Conservation (phyloP, 225 moss, liverwort and hornwort genomes). For the Marchantia paleacea region DNA sequence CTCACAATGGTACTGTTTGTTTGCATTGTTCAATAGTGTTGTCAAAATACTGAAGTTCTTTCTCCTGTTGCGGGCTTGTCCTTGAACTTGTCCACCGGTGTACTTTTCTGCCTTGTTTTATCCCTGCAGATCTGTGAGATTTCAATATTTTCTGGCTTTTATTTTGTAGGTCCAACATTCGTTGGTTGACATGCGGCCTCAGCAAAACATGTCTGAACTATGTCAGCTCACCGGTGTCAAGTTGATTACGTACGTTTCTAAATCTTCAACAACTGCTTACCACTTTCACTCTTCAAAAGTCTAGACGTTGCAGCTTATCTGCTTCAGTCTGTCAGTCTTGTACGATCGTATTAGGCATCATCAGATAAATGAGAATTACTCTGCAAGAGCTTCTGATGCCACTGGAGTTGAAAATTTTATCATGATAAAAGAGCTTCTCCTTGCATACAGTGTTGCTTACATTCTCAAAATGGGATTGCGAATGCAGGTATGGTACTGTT, state of each 20-base stretch:
- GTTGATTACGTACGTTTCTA: constrained; percentile 39
- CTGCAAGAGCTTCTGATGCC: background rate
- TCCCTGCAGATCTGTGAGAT: background rate
- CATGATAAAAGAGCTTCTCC: background rate
- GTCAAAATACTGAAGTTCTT: background rate
- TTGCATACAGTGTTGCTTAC: background rate
- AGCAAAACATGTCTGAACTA: constrained; percentile 42
- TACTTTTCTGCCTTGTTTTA: background rate
- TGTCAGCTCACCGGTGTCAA: constrained; percentile 45
- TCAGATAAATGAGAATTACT: background rate
- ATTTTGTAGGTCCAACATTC: constrained; percentile 45
- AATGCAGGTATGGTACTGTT: constrained; percentile 52
- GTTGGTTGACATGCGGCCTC: constrained; percentile 48
- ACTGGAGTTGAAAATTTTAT: background rate
- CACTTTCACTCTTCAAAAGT: background rate
- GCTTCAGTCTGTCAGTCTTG: background rate
- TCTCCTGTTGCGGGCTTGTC: background rate
- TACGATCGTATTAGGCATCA: background rate
- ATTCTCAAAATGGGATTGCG: background rate
- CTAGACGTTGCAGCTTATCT: background rate
- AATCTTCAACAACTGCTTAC: background rate
- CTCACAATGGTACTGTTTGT: background rate
- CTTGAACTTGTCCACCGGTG: background rate
- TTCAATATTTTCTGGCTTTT: background rate
- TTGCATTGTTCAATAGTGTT: background rate